A percentile compares a stretch with the other conserved stretches of the same genome.
Evolutionary conservation across 306 rosid genomes (phyloP).

Genomic region (Acacia confusa): DNA sequence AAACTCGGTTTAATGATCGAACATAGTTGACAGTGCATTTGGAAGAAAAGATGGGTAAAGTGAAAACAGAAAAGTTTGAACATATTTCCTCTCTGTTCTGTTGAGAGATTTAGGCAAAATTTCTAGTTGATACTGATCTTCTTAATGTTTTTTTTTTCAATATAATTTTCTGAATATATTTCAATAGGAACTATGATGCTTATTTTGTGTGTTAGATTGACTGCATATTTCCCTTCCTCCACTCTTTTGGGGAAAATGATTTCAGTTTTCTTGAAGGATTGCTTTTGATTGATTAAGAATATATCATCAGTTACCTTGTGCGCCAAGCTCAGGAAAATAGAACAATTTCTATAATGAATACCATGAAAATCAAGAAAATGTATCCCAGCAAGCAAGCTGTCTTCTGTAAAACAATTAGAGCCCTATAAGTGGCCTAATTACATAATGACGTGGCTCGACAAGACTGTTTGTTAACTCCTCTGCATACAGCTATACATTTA

Average conservation of each 20-base stretch:
- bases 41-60: conserved; percentile 24
- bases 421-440: neutral
- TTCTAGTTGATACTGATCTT: neutral
- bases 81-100: no score
- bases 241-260: neutral
- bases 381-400: neutral
- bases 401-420: neutral
- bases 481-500: neutral
- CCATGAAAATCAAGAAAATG: neutral
- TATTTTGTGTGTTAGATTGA: neutral
- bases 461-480: neutral
- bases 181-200: neutral
- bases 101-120: neutral
- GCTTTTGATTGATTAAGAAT: neutral
- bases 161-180: neutral
- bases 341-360: neutral
- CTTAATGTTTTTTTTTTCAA: neutral
- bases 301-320: neutral
- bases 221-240: neutral
- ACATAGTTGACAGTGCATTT: conserved; percentile 30
- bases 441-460: neutral
- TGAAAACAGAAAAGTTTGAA: conserved; percentile 17
- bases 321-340: neutral
- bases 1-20: conserved; percentile 15
- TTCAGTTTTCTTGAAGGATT: neutral